These are phyloP conservation scores for Domatiomyces catenatus DNA, from an alignment of 2,329 filamentous ascomycete genomes.

Conservation along the genomic window DNA sequence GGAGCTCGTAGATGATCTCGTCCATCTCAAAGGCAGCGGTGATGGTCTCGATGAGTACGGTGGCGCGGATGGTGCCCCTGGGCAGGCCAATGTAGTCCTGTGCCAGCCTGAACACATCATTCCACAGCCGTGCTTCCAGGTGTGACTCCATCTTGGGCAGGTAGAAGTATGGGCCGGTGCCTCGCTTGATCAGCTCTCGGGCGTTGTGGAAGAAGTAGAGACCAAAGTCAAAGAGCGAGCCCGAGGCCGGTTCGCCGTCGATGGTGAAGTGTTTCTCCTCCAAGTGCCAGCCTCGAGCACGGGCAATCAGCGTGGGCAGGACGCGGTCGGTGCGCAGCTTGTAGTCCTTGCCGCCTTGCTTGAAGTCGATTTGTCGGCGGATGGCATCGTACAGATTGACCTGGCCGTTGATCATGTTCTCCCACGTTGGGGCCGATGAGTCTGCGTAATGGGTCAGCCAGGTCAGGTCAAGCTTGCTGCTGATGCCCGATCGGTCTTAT, in stretches of 20 bases:
- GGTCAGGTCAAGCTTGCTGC: neutral
- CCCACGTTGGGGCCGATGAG: constrained; percentile 91
- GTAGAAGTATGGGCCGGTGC: constrained; percentile 91
- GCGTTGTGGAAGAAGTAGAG: constrained; percentile 99
- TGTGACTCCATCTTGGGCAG: constrained; percentile 97
- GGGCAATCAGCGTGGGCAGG: constrained; percentile 80
- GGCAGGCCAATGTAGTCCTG: constrained; percentile 87
- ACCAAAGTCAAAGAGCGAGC: constrained; percentile 87
- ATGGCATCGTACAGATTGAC: constrained; percentile 95
- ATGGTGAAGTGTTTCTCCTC: constrained; percentile 97
- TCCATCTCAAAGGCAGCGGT: constrained; percentile 98
- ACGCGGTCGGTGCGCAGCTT: constrained; percentile 84
- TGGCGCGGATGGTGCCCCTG: constrained; percentile 83
- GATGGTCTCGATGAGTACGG: constrained; percentile 95
- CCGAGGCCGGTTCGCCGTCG: constrained; percentile 87
- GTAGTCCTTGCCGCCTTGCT: constrained; percentile 88
- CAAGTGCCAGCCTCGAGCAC: constrained; percentile 91
- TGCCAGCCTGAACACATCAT: constrained; percentile 88
- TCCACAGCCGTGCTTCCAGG: constrained; percentile 93
- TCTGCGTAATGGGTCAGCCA: constrained; percentile 37
- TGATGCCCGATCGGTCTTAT: too few species aligned
- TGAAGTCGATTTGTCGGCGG: constrained; percentile 88
- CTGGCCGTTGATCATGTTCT: constrained; percentile 98
- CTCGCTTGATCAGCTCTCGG: constrained; percentile 66
- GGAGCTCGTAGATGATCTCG: constrained; percentile 98